Conservation (phyloP, 2,329 filamentous ascomycete genomes). For the Metarhizium guizhouense region DNA sequence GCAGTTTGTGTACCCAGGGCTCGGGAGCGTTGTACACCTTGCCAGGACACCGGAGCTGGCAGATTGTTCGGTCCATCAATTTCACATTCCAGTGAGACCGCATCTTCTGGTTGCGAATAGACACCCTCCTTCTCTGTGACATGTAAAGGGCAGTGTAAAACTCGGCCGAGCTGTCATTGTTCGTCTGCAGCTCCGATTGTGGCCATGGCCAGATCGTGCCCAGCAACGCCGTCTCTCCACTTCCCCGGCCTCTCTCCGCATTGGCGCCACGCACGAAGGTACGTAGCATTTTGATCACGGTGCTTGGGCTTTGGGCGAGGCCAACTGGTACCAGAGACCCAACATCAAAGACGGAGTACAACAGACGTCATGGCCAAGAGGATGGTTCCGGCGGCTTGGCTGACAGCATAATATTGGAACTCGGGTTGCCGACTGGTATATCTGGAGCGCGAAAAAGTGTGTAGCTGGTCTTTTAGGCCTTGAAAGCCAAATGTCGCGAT, state of each 20-base stretch:
- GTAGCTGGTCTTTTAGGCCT: not conserved
- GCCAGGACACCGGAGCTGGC: too few species aligned
- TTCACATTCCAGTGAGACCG: not conserved
- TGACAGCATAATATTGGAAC: not conserved
- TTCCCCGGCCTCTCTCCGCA: not conserved
- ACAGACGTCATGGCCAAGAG: not conserved
- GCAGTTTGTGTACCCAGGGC: not conserved
- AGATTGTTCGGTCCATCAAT: not conserved
- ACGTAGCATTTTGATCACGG: too few species aligned
- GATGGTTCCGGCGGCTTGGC: not conserved
- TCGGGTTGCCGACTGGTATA: not conserved
- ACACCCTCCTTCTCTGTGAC: not conserved
- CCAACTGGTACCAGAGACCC: not conserved
- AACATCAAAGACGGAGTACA: not conserved
- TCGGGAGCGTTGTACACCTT: too few species aligned
- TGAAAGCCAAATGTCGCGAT: not conserved
- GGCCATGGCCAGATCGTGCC: not conserved
- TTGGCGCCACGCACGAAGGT: not conserved
- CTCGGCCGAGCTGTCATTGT: not conserved
- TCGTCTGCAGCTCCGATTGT: not conserved
- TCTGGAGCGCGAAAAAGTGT: not conserved
- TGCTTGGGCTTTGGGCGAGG: not conserved
- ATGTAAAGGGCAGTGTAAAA: not conserved
- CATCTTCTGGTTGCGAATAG: not conserved
- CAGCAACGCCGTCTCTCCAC: not conserved